phyloP scores from a whole-genome alignment of 495 filamentous ascomycete genomes.

The Aspergillus sclerotiicarbonarius region DNA sequence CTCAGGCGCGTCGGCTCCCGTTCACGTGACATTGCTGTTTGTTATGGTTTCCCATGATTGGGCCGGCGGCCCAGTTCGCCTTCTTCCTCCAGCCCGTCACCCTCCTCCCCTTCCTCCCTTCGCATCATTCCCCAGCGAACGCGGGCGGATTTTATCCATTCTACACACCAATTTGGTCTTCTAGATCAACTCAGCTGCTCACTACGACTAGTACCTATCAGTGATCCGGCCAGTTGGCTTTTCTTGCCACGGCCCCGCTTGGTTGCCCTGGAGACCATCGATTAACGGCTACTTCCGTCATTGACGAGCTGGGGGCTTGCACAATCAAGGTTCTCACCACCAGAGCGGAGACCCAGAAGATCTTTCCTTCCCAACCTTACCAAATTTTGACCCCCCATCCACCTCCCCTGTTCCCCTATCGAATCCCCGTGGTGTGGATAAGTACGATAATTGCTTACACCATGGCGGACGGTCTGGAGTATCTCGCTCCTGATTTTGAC shows the following conservation, averaged over 20 bases:
- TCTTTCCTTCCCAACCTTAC: background rate
- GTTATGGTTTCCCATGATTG: too few relatives aligned
- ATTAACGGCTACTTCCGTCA: constrained; percentile 1
- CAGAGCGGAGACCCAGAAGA: background rate
- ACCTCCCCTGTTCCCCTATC: constrained; percentile 3
- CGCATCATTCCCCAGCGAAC: too few relatives aligned
- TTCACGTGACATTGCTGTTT: too few relatives aligned
- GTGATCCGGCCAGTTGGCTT: constrained; percentile 4
- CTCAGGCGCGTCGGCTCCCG: too few relatives aligned
- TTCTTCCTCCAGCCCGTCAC: too few relatives aligned
- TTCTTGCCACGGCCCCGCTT: background rate
- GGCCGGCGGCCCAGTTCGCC: too few relatives aligned
- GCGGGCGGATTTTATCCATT: background rate
- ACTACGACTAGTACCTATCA: too few relatives aligned
- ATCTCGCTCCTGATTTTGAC: constrained; percentile 82
- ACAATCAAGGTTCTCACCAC: background rate
- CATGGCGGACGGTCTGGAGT: constrained; percentile 73
- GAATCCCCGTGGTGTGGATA: background rate
- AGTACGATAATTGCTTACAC: constrained; percentile 18
- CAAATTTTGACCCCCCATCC: constrained; percentile 7
- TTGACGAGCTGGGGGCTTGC: background rate
- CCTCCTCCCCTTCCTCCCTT: too few relatives aligned
- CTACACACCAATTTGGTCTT: background rate
- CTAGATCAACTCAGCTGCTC: background rate
- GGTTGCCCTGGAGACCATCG: constrained; percentile 6